Conservation (phyloP, 1,139 yeast genomes). For the Petasospora fabianii region DNA sequence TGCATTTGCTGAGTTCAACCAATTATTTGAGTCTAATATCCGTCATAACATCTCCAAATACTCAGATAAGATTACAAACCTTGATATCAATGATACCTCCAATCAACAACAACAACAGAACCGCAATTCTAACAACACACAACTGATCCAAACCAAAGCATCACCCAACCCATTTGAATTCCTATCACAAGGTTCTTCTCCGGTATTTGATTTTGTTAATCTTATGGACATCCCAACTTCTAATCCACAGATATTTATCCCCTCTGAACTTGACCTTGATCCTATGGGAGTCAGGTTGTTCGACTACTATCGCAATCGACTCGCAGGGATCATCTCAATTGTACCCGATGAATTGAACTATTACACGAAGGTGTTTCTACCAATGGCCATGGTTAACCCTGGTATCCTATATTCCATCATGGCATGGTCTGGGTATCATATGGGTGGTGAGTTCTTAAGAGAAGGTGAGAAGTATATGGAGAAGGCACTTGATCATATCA, state of each 20-base stretch:
- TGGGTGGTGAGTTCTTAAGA: slow-evolving; percentile 35
- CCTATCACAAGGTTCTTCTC: not conserved
- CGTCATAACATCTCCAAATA: slow-evolving; percentile 17
- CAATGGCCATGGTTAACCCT: slow-evolving; percentile 66
- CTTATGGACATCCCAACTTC: slow-evolving; percentile 16
- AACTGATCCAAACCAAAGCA: too few relatives aligned
- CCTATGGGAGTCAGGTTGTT: slow-evolving; percentile 49
- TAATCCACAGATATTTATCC: slow-evolving; percentile 17
- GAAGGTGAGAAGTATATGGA: slow-evolving; percentile 44
- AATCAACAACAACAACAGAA: not conserved
- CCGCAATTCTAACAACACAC: too few relatives aligned
- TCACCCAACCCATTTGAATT: slow-evolving; percentile 2
- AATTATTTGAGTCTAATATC: slow-evolving; percentile 25
- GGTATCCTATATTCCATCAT: slow-evolving; percentile 67
- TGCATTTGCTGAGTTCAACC: slow-evolving; percentile 21
- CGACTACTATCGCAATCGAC: slow-evolving; percentile 60
- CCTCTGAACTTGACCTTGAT: slow-evolving; percentile 33
- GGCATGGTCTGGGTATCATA: slow-evolving; percentile 65
- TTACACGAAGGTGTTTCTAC: slow-evolving; percentile 69
- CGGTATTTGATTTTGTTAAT: slow-evolving; percentile 13
- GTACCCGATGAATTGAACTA: slow-evolving; percentile 66
- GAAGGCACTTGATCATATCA: slow-evolving; percentile 44
- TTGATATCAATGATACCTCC: slow-evolving; percentile 14
- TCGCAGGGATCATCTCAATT: slow-evolving; percentile 57
- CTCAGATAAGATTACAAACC: slow-evolving; percentile 17